phyloP scores from a whole-genome alignment of 495 filamentous ascomycete genomes.

The Sphaerosporella brunnea region DNA sequence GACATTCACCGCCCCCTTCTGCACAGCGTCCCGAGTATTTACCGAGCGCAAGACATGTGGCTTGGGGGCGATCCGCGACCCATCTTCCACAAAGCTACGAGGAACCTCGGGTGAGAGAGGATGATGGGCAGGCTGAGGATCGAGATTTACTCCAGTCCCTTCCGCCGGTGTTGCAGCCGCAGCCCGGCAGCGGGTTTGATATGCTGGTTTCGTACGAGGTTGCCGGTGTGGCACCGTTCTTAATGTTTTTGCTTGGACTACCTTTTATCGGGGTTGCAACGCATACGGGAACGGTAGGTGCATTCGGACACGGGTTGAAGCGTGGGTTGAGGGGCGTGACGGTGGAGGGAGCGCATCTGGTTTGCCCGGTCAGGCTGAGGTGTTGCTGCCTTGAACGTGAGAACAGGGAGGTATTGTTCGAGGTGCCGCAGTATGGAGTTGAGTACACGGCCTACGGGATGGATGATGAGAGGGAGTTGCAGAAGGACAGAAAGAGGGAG shows the following conservation, averaged over 20 bases:
- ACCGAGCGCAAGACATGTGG: background rate
- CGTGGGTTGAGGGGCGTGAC: background rate
- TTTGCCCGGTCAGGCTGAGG: background rate
- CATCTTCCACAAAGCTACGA: background rate
- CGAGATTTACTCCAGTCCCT: too few relatives aligned
- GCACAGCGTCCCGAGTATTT: background rate
- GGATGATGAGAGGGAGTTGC: background rate
- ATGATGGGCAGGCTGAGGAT: too few relatives aligned
- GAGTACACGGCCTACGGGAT: background rate
- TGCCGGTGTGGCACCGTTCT: background rate
- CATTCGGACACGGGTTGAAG: background rate
- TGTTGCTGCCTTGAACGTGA: background rate
- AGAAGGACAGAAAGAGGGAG: background rate
- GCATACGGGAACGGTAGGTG: background rate
- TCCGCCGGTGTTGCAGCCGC: too few relatives aligned
- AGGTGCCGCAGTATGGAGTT: background rate
- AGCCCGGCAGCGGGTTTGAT: background rate
- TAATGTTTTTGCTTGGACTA: background rate
- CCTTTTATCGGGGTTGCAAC: conserved; percentile 1
- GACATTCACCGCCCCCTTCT: background rate
- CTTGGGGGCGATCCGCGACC: background rate
- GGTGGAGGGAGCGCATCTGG: background rate
- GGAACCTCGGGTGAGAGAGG: too few relatives aligned
- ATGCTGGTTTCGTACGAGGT: background rate
- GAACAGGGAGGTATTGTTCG: background rate